Conservation (phyloP, 345 rosid species). For the Fremontodendron californicum region DNA sequence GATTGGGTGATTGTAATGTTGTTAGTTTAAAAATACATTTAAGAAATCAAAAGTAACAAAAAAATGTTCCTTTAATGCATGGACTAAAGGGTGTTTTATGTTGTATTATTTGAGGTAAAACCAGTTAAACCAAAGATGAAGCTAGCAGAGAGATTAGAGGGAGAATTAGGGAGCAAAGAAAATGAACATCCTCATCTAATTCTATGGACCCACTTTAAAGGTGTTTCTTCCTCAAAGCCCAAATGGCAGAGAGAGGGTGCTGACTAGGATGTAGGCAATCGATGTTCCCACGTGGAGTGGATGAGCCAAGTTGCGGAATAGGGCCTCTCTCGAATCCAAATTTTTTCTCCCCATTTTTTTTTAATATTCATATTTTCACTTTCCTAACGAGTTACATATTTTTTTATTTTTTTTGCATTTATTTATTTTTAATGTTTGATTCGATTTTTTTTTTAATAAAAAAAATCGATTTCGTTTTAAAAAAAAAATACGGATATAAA, state of each 20-base stretch:
- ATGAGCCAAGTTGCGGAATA: slow-evolving; percentile 30
- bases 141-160: slow-evolving; percentile 13
- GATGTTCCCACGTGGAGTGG: slow-evolving; percentile 39
- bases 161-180: slow-evolving; percentile 41
- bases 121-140: neutral
- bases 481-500: too few species aligned
- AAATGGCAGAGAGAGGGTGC: slow-evolving; percentile 23
- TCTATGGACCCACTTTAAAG: slow-evolving; percentile 18
- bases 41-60: neutral
- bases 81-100: neutral
- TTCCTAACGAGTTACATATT: too few species aligned
- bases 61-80: neutral
- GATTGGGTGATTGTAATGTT: too few species aligned
- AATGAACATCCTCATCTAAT: slow-evolving; percentile 24
- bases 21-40: too few species aligned
- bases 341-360: too few species aligned
- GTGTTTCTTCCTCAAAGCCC: neutral
- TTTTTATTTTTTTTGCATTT: too few species aligned
- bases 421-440: too few species aligned
- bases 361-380: too few species aligned
- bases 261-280: slow-evolving; percentile 33
- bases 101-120: neutral
- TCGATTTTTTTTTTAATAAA: too few species aligned
- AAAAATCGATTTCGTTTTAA: too few species aligned
- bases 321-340: too few species aligned